These are phyloP conservation scores for Xylaria telfairii DNA, from an alignment of 495 filamentous ascomycete species.

Conservation along the genomic window DNA sequence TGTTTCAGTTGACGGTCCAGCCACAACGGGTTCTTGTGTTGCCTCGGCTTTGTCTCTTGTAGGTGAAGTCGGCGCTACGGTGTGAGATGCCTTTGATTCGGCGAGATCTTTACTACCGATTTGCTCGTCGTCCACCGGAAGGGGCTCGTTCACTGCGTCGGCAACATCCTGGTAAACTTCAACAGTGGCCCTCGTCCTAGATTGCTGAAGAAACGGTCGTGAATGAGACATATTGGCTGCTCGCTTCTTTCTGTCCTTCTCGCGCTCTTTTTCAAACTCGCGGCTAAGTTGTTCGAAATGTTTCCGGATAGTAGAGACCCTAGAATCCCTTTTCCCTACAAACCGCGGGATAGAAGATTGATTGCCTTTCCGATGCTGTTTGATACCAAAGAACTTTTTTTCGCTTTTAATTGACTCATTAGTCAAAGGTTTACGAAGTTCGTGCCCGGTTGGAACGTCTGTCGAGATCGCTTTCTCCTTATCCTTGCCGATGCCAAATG, in stretches of 20 bases:
- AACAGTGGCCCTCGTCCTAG: constrained; percentile 93
- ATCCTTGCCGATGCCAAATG: constrained; percentile 36
- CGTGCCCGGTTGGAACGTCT: constrained; percentile 32
- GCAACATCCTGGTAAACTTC: constrained; percentile 93
- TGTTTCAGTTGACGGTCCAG: neutral
- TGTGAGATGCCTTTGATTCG: constrained; percentile 39
- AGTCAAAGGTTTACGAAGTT: constrained; percentile 35
- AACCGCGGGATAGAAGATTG: constrained; percentile 91
- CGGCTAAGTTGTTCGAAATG: constrained; percentile 96
- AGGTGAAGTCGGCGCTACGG: constrained; percentile 36
- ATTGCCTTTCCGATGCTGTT: constrained; percentile 63
- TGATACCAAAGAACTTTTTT: constrained; percentile 74
- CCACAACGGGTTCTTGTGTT: constrained; percentile 10
- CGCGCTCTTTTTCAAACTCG: constrained; percentile 94
- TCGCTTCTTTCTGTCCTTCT: constrained; percentile 81
- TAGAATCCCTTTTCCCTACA: constrained; percentile 70
- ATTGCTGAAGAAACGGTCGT: constrained; percentile 79
- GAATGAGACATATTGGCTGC: constrained; percentile 81
- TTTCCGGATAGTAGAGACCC: constrained; percentile 86
- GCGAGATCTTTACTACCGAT: constrained; percentile 34
- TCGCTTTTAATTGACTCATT: constrained; percentile 59
- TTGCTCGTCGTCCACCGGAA: constrained; percentile 71
- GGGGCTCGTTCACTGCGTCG: constrained; percentile 87
- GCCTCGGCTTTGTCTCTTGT: constrained; percentile 26
- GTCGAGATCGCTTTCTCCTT: constrained; percentile 32